Evolutionary conservation across 1,284 basidiomycete species (phyloP), one percentile per base, ranked within the genome.

Genomic region (Pisolithus thermaeus): DNA sequence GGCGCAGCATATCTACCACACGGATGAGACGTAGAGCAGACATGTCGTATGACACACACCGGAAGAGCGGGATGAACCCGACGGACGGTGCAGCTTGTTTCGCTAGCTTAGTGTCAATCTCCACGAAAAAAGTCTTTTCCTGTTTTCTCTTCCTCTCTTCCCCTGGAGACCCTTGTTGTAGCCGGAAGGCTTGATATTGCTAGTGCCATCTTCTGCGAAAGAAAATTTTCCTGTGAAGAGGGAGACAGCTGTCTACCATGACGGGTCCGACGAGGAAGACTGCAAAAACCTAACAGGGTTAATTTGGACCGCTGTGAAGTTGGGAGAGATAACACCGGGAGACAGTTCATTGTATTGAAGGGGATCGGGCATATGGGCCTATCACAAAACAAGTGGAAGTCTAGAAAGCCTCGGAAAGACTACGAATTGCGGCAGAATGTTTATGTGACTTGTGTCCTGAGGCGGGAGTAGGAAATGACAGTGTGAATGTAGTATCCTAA

Each of bases 1-100:
- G 23, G 23, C 23, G 87, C 93, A 0, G 86, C 78, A 59, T 83
- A 90, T 16, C 84, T 74, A n/a, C 47, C 22, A 14, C 7, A 46
- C 18, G 38, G 6, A 39, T 7, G 27, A 27, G 18, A 1, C 28
- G 35, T 18, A 16, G 7, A 14, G 18, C 7, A 23, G 30, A 28
- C 4, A 4, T 23, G 5, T 8, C 16, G 25, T 7, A 6, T 18
- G 20, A 14, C 16, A 38, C 37, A n/a, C 37, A 41, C 40, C 20
- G 40, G 22, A 41, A 41, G n/a, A 41, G 40, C 40, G 22, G 20
- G 7, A 7, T 14, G 14, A 41, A 41, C 11, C 40, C 40, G 23
- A 41, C 40, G 14, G 40, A 22, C 6, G 6, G 20, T 8, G 12
- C 7, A 23, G 7, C 7, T 12, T 41, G n/a, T 20, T 20, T 5